Percentiles rank a stretch among this genome's conserved stretches.
These are phyloP conservation scores for Xylariaceae sp. DNA, from an alignment of 2,329 filamentous ascomycete species.

Conservation along the genomic window DNA sequence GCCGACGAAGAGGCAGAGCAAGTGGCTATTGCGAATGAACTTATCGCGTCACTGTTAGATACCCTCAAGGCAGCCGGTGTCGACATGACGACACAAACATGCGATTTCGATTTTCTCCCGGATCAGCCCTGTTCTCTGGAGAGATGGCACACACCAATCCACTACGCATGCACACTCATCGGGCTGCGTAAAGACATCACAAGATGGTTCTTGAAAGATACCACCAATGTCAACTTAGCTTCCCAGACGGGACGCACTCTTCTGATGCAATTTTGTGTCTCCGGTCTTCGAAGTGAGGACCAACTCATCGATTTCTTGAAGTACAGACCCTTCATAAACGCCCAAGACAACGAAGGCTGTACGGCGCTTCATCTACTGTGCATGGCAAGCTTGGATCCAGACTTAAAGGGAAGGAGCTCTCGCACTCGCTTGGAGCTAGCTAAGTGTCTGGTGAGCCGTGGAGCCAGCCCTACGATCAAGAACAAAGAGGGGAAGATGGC, in stretches of 20 bases:
- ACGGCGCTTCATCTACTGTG: constrained; percentile 10
- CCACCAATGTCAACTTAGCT: not conserved
- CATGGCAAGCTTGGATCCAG: constrained; percentile 4
- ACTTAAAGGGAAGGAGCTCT: not conserved
- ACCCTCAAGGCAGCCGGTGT: no score
- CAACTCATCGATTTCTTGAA: constrained; percentile 7
- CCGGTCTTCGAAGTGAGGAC: not conserved
- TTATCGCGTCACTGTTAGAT: no score
- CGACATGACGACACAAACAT: no score
- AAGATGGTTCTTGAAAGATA: not conserved
- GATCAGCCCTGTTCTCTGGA: constrained; percentile 5
- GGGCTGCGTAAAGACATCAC: not conserved
- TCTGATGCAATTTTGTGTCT: constrained; percentile 11
- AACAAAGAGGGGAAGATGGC: not conserved
- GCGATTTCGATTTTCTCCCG: not conserved
- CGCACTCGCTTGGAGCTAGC: constrained; percentile 5
- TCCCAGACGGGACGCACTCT: not conserved
- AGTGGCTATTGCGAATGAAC: no score
- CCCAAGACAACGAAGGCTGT: not conserved
- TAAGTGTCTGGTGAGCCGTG: constrained; percentile 3
- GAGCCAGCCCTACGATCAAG: constrained; percentile 3
- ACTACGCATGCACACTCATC: not conserved
- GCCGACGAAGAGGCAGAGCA: no score
- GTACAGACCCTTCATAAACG: not conserved
- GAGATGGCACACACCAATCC: constrained; percentile 7